Evolutionary conservation across 805 yeast genomes (phyloP).

Genomic region (Wickerhamomyces rabaulensis): DNA sequence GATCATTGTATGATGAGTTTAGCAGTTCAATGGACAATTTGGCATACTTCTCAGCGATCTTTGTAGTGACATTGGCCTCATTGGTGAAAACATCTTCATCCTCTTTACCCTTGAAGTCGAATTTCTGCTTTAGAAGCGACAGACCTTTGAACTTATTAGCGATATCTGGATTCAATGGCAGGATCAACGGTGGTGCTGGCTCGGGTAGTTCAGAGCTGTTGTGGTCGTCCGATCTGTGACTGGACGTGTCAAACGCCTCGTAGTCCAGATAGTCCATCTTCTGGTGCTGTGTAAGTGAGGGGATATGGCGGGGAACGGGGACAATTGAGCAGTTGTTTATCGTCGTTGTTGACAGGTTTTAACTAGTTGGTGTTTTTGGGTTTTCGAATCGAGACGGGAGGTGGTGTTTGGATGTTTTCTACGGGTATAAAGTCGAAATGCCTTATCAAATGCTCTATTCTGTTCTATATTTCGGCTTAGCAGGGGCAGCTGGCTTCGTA

Average conservation of each 20-base stretch:
- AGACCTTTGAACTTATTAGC: conserved; percentile 33
- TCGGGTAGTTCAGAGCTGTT: conserved; percentile 19
- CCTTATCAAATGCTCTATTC: conserved; percentile 9
- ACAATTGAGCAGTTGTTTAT: too few relatives aligned
- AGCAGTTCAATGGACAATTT: conserved; percentile 37
- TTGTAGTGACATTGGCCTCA: conserved; percentile 9
- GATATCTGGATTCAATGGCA: conserved; percentile 30
- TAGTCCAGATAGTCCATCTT: conserved; percentile 25
- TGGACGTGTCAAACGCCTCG: conserved; percentile 13
- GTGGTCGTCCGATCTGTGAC: neutral
- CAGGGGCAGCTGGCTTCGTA: neutral
- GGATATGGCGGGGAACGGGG: too few relatives aligned
- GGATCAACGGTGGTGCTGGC: conserved; percentile 36
- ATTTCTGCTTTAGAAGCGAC: conserved; percentile 28
- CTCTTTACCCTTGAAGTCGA: neutral
- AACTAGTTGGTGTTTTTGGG: neutral
- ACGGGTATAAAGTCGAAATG: neutral
- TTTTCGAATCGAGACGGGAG: neutral
- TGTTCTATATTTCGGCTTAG: conserved; percentile 18
- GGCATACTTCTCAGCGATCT: conserved; percentile 44
- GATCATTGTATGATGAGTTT: conserved; percentile 12
- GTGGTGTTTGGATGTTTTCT: neutral
- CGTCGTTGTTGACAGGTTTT: too few relatives aligned
- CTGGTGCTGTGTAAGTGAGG: neutral
- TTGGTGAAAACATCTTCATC: neutral